Evolutionary conservation across 2,329 filamentous ascomycete species (phyloP).

Genomic region (Ilyonectria robusta): DNA sequence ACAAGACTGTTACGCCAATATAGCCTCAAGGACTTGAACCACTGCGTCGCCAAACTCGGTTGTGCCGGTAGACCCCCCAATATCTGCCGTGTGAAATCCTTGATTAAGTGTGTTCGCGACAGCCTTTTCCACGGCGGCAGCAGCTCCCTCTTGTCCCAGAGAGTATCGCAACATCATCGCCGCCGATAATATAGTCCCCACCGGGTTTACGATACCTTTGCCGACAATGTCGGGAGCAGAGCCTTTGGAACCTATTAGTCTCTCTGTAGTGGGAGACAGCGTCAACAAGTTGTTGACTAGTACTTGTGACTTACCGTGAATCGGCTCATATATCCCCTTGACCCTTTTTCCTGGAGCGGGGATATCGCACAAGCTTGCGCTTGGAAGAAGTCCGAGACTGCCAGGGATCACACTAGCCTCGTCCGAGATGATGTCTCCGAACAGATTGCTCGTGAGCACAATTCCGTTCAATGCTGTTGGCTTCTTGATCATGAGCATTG

Average conservation of each 20-base stretch:
- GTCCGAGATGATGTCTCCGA: conserved; percentile 47
- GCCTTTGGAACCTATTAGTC: neutral
- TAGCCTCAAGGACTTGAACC: neutral
- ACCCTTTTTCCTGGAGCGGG: neutral
- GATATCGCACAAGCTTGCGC: conserved; percentile 10
- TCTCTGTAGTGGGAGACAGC: too few species aligned
- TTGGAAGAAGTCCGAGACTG: conserved; percentile 12
- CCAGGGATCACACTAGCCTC: conserved; percentile 33
- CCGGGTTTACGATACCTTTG: conserved; percentile 12
- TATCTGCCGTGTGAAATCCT: neutral
- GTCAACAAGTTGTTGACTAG: too few species aligned
- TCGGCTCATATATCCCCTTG: conserved; percentile 15
- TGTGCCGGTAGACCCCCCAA: neutral
- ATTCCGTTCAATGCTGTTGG: conserved; percentile 43
- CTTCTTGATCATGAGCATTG: conserved; percentile 37
- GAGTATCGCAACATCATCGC: conserved; percentile 17
- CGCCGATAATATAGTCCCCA: conserved; percentile 13
- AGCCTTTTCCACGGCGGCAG: neutral
- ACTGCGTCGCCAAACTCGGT: conserved; percentile 8
- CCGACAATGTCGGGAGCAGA: conserved; percentile 13
- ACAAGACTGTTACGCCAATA: neutral
- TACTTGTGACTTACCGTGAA: conserved; percentile 15
- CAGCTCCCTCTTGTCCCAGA: neutral
- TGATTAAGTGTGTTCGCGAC: neutral
- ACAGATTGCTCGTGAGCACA: conserved; percentile 44